Evolutionary conservation across 1,284 basidiomycete genomes (phyloP).

Genomic region (Nidula niveotomentosa): DNA sequence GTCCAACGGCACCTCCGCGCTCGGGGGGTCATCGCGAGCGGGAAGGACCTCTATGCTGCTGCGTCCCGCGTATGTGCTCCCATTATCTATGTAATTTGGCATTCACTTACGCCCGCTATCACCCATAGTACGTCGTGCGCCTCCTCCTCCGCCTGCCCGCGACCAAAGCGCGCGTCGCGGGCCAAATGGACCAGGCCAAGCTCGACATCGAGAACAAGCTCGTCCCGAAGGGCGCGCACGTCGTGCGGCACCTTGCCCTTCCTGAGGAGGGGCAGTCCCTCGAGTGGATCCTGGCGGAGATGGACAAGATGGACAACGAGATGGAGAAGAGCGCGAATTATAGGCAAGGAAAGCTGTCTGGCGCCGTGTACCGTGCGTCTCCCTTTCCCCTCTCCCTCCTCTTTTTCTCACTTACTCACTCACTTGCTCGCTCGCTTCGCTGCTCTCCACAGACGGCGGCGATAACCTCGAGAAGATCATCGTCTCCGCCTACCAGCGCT

Average conservation of each 20-base stretch:
- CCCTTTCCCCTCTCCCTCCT: too few species aligned
- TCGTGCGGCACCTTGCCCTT: slow-evolving; percentile 64
- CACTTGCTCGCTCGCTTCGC: background rate
- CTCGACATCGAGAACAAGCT: slow-evolving; percentile 70
- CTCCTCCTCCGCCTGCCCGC: slow-evolving; percentile 71
- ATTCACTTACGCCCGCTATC: background rate
- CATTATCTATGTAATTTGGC: background rate
- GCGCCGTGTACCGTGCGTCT: slow-evolving; percentile 83
- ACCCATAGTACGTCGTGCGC: slow-evolving; percentile 52
- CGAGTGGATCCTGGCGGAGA: slow-evolving; percentile 82
- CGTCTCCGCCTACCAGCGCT: slow-evolving; percentile 68
- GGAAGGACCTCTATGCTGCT: slow-evolving; percentile 59
- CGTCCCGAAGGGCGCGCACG: slow-evolving; percentile 57
- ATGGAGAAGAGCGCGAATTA: slow-evolving; percentile 51
- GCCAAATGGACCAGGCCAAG: slow-evolving; percentile 70
- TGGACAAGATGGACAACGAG: slow-evolving; percentile 75
- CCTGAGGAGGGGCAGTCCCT: slow-evolving; percentile 67
- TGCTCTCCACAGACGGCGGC: slow-evolving; percentile 65
- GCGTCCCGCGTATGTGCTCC: slow-evolving; percentile 46
- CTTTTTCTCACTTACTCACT: background rate
- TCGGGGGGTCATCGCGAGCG: slow-evolving; percentile 55
- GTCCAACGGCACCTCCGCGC: slow-evolving; percentile 74
- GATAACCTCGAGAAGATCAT: slow-evolving; percentile 77
- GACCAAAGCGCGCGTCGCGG: slow-evolving; percentile 63
- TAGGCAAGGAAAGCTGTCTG: slow-evolving; percentile 80